Evolutionary conservation across 345 rosid genomes (phyloP).

Genomic region (Populus pruinosa): DNA sequence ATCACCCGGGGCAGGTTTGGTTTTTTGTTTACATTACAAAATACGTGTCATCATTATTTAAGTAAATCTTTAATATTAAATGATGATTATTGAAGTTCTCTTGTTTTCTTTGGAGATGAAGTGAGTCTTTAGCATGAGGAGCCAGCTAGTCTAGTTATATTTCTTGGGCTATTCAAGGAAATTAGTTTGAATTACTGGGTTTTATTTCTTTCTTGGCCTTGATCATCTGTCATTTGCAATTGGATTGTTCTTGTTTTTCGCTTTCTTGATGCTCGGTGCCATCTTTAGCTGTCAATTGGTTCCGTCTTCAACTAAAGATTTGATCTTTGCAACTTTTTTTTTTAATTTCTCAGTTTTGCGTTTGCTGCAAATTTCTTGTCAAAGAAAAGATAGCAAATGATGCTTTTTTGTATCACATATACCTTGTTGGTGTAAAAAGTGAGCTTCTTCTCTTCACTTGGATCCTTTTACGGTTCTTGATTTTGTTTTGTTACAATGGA

Average conservation of each 20-base stretch:
- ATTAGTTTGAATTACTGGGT: neutral
- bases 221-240: conserved; percentile 5
- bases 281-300: neutral
- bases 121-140: neutral
- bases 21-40: neutral
- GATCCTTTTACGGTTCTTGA: neutral
- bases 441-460: neutral
- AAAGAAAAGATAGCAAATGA: neutral
- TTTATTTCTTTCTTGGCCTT: conserved; percentile 2
- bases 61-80: neutral
- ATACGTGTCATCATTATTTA: neutral
- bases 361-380: conserved; percentile 7
- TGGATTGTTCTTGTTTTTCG: neutral
- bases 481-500: neutral
- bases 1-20: conserved; percentile 4
- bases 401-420: neutral
- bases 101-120: neutral
- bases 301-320: neutral
- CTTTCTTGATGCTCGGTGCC: neutral
- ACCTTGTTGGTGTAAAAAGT: conserved; percentile 2
- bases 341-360: neutral
- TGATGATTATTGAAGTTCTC: neutral
- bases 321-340: neutral
- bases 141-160: neutral
- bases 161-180: neutral